Base-by-base conservation (phyloP, 176 grass and related monocot genomes). In the Guadua angustifolia region DNA sequence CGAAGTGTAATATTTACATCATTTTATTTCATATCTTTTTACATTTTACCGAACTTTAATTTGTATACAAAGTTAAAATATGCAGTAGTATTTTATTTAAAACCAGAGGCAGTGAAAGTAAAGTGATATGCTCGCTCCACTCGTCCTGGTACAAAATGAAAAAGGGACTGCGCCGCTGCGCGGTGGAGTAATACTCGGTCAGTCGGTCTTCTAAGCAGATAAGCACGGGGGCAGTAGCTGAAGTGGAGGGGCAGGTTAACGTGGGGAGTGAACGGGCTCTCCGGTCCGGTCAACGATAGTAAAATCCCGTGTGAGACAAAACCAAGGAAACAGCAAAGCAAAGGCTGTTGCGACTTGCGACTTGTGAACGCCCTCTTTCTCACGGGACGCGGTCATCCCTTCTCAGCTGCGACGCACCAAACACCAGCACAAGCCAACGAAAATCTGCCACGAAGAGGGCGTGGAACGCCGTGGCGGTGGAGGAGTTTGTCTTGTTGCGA, bases 291-390 rank as follows among this genome's bases (percentile, higher is more conserved):
- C 77, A 76, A 89, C 81, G 69, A 39, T 46, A 68, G 65, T 62
- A 64, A 64, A 81, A 70, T 64, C 36, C 71, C 88, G 83, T 86
- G 83, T 86, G 88, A 4, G 52, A n/a, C n/a, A n/a, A 69, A 66
- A 22, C 18, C 18, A 3, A 38, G 46, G 38, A 6, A 7, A 14
- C 14, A 11, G 19, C 10, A 10, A 3, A 66, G 26, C 55, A 7
- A 0, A 26, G n/a, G 11, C 16, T 0, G 32, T 1, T 65, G n/a
- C 19, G 24, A 79, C n/a, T n/a, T n/a, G n/a, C n/a, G n/a, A n/a
- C n/a, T n/a, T n/a, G n/a, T n/a, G n/a, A n/a, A n/a, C n/a, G n/a
- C n/a, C n/a, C n/a, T n/a, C n/a, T n/a, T n/a, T n/a, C n/a, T n/a
- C n/a, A n/a, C n/a, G n/a, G n/a, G n/a, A n/a, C n/a, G n/a, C n/a